Conservation (phyloP, 208 protist genomes). For the Angomonas desouzai region DNA sequence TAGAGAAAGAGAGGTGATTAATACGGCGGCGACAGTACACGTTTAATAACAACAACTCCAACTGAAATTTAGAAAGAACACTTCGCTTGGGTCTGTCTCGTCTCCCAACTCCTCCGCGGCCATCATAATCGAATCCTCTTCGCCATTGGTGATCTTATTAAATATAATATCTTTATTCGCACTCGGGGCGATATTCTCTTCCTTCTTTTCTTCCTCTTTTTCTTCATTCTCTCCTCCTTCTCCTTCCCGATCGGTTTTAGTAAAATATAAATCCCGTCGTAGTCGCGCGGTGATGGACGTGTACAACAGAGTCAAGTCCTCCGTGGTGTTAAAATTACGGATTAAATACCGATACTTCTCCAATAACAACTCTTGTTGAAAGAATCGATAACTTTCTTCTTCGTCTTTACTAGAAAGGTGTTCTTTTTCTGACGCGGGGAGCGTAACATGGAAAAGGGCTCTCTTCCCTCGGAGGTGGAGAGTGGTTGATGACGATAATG, state of each 20-base stretch:
- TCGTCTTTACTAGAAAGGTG: not conserved
- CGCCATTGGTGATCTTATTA: not conserved
- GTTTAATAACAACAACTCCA: conserved; percentile 64
- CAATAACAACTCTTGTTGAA: conserved; percentile 43
- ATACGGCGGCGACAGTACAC: conserved; percentile 59
- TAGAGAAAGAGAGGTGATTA: conserved; percentile 18
- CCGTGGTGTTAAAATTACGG: conserved; percentile 29
- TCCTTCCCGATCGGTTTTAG: too few species aligned
- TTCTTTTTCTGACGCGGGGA: conserved; percentile 11
- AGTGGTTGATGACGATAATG: conserved; percentile 6
- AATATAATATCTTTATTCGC: not conserved
- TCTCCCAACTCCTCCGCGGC: conserved; percentile 33
- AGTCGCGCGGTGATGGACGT: conserved; percentile 35
- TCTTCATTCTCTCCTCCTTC: too few species aligned
- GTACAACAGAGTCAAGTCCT: conserved; percentile 44
- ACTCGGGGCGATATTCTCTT: too few species aligned
- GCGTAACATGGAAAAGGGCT: too few species aligned
- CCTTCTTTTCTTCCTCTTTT: too few species aligned
- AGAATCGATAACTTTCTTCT: conserved; percentile 6
- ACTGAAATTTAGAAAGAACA: conserved; percentile 31
- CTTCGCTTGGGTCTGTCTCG: conserved; percentile 9
- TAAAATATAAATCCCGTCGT: conserved; percentile 30
- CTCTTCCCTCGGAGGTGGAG: not conserved
- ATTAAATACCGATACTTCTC: conserved; percentile 68
- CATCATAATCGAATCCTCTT: conserved; percentile 15